Conservation (phyloP, 768 basidiomycete genomes). For the Pholiota molesta region DNA sequence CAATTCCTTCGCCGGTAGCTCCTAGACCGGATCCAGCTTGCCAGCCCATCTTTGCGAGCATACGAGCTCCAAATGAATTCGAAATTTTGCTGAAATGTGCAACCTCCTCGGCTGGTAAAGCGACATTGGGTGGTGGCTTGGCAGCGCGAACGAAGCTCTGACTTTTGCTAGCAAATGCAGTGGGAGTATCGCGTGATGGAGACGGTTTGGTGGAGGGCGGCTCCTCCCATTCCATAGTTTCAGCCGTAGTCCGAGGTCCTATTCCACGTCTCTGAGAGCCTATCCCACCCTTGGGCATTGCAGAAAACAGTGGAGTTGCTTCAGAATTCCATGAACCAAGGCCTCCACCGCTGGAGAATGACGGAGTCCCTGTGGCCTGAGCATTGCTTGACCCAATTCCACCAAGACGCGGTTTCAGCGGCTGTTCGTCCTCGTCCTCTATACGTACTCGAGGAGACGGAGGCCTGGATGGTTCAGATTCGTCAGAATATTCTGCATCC, state of each 20-base stretch:
- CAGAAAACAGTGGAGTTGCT: slow-evolving; percentile 6
- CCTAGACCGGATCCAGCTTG: slow-evolving; percentile 81
- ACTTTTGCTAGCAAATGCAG: slow-evolving; percentile 40
- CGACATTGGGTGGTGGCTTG: slow-evolving; percentile 47
- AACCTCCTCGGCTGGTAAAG: slow-evolving; percentile 66
- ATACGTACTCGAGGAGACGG: slow-evolving; percentile 59
- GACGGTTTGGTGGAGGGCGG: slow-evolving; percentile 13
- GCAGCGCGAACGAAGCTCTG: slow-evolving; percentile 56
- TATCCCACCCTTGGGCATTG: slow-evolving; percentile 28
- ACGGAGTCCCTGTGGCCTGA: slow-evolving; percentile 19
- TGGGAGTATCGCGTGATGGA: slow-evolving; percentile 34
- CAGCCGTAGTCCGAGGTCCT: not conserved
- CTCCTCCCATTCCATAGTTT: not conserved
- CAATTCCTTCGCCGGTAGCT: slow-evolving; percentile 74
- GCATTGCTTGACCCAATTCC: slow-evolving; percentile 33
- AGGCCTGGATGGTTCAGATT: slow-evolving; percentile 53
- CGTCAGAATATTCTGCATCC: slow-evolving; percentile 43
- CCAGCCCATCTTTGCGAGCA: slow-evolving; percentile 98
- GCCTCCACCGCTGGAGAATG: slow-evolving; percentile 42
- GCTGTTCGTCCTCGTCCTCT: slow-evolving; percentile 43
- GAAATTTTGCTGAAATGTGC: slow-evolving; percentile 84
- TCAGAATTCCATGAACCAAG: slow-evolving; percentile 37
- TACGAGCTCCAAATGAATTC: slow-evolving; percentile 80
- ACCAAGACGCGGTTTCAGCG: slow-evolving; percentile 39
- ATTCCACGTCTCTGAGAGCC: not conserved